Conservation (phyloP, 1,139 yeast genomes). For the Sugiyamaella castrensis region DNA sequence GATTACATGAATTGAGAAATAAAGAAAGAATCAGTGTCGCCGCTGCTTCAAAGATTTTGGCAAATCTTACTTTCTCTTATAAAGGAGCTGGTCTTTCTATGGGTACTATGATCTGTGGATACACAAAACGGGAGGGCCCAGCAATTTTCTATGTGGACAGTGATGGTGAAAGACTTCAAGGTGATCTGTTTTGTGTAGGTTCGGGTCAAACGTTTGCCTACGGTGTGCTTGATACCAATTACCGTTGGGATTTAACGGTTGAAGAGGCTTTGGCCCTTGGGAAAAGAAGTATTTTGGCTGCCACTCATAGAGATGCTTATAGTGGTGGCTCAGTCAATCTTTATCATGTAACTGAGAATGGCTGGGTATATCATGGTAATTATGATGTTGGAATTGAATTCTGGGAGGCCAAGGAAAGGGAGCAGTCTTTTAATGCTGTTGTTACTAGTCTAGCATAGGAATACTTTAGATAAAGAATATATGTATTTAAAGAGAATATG, state of each 20-base stretch:
- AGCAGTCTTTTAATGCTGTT: slow-evolving; percentile 88
- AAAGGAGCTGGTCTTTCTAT: slow-evolving; percentile 98
- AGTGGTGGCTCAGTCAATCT: slow-evolving; percentile 96
- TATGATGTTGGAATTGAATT: slow-evolving; percentile 87
- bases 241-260: slow-evolving; percentile 82
- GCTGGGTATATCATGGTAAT: slow-evolving; percentile 96
- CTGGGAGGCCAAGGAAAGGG: slow-evolving; percentile 88
- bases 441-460: slow-evolving; percentile 35
- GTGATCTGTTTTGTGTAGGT: slow-evolving; percentile 95
- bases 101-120: slow-evolving; percentile 99
- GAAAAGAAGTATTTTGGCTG: slow-evolving; percentile 93
- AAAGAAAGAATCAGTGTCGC: slow-evolving; percentile 94
- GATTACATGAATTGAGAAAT: slow-evolving; percentile 90
- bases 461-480: neutral
- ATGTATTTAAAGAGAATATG: neutral
- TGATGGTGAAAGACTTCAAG: slow-evolving; percentile 94
- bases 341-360: slow-evolving; percentile 87
- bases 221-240: slow-evolving; percentile 92
- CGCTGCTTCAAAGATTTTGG: slow-evolving; percentile 91
- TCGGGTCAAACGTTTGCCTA: slow-evolving; percentile 99
- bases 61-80: slow-evolving; percentile 87
- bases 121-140: slow-evolving; percentile 93
- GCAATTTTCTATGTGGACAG: slow-evolving; percentile 94
- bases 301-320: slow-evolving; percentile 97
- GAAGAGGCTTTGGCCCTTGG: slow-evolving; percentile 95